Evolutionary conservation across 805 yeast species (phyloP).

Genomic region (Maudiozyma barnettii): DNA sequence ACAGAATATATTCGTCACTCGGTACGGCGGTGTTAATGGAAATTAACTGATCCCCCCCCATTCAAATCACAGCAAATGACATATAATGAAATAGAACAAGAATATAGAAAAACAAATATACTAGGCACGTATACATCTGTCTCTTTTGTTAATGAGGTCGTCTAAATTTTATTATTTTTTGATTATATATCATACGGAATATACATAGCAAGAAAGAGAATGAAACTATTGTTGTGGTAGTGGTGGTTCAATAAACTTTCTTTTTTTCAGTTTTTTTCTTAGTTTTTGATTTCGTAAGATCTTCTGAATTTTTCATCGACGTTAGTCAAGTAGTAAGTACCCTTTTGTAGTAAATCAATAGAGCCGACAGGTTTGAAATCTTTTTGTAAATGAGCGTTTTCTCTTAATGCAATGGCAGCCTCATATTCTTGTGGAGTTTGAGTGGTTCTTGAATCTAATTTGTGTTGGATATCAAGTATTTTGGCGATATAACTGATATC

Average conservation of each 20-base stretch:
- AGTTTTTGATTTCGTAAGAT: conserved; percentile 60
- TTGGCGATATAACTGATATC: conserved; percentile 62
- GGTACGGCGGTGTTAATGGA: too few species aligned
- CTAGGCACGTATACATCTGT: too few species aligned
- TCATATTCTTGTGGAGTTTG: conserved; percentile 76
- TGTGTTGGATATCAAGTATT: conserved; percentile 56
- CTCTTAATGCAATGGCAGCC: conserved; percentile 75
- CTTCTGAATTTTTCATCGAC: conserved; percentile 88
- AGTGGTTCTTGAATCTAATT: conserved; percentile 51
- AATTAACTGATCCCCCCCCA: too few species aligned
- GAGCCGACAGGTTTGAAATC: conserved; percentile 71
- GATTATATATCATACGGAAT: neutral
- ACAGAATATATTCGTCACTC: too few species aligned
- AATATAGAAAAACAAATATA: too few species aligned
- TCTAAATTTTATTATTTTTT: neutral
- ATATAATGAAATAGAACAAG: too few species aligned
- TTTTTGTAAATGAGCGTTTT: conserved; percentile 78
- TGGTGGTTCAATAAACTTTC: too few species aligned
- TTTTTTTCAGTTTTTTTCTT: conserved; percentile 12
- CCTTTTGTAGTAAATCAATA: conserved; percentile 57
- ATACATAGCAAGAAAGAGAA: neutral
- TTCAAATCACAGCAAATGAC: too few species aligned
- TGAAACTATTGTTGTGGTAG: neutral
- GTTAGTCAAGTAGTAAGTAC: conserved; percentile 74
- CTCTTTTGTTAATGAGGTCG: neutral